These are phyloP conservation scores for Cladosporium sp. DNA, from an alignment of 2,329 filamentous ascomycete species.

Conservation along the genomic window DNA sequence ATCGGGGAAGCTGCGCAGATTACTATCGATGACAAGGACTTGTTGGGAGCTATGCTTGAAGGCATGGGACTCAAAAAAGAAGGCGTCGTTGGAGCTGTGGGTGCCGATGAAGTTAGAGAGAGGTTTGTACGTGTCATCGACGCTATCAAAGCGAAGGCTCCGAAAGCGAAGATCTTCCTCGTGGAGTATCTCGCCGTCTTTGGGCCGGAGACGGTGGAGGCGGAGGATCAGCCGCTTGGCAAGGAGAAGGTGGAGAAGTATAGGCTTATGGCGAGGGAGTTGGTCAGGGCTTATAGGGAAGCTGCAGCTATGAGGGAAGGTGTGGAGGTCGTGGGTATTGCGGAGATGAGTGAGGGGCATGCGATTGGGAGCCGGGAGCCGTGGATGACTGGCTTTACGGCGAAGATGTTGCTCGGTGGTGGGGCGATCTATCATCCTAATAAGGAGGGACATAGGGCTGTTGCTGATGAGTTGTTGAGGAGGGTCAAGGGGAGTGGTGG, in stretches of 20 bases:
- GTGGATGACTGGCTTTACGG: constrained; percentile 14
- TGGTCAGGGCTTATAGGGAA: constrained; percentile 9
- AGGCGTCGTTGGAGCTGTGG: constrained; percentile 3
- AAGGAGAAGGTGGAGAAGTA: constrained; percentile 5
- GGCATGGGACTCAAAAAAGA: constrained; percentile 10
- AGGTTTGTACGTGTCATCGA: constrained; percentile 15
- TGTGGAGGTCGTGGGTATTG: constrained; percentile 13
- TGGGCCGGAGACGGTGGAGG: constrained; percentile 9
- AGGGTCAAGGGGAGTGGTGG: not conserved
- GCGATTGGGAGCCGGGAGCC: constrained; percentile 13
- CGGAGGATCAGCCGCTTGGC: constrained; percentile 7
- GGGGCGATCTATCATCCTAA: constrained; percentile 17
- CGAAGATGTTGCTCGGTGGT: constrained; percentile 2
- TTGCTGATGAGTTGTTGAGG: constrained; percentile 10
- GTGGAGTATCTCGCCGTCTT: constrained; percentile 16
- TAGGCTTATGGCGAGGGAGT: not conserved
- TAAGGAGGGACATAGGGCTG: constrained; percentile 13
- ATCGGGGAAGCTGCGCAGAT: constrained; percentile 24
- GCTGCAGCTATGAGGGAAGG: constrained; percentile 8
- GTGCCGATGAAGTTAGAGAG: constrained; percentile 1
- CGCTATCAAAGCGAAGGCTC: constrained; percentile 3
- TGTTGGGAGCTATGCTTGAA: constrained; percentile 1
- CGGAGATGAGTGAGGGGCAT: constrained; percentile 15
- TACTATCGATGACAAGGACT: not conserved
- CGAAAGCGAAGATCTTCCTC: constrained; percentile 14